Base-by-base conservation (phyloP, 1,284 basidiomycete species). In the Fomitopsis palustris region DNA sequence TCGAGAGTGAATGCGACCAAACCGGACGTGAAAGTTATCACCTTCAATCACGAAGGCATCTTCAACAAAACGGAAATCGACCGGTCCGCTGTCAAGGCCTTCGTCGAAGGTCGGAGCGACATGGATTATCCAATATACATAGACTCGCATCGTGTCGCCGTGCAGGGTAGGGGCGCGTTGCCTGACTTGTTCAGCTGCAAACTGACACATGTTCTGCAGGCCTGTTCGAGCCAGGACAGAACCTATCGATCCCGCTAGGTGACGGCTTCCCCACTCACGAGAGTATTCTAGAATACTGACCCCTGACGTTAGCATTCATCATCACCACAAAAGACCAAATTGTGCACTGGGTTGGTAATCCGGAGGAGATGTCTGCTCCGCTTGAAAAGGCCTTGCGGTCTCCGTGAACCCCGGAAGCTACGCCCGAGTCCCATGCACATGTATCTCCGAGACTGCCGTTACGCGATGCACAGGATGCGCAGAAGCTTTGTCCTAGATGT, bases 1-100 rank as follows among this genome's bases (percentile, higher is more conserved):
- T 67, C 70, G 17, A 58, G 61, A 19, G 62, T 71, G 42, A 65
- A 64, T n/a, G 64, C 65, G 53, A 69, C 54, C 25, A 61, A 65
- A 35, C 63, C 66, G 41, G 64, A 69, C 41, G 64, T 70, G 61
- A 70, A 71, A 53, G 64, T 72, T 31, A 67, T 72, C 65, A 69
- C 70, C 23, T 72, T 70, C 66, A 70, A 72, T 58, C 62, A 69
- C 60, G 72, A 73, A 60, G 70, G 69, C 19, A 72, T 73, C 53
- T 73, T 71, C 68, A 70, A 66, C 52, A 65, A 69, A 37, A 64
- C 67, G 9, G 62, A 64, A 9, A 70, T 67, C 39, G 67, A 73
- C 62, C 60, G 67, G 53, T 57, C 64, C 29, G 64, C 65, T 9
- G 64, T 73, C 52, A 67, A 65, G 55, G 45, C 57, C 33, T 72